Percentiles rank a stretch among this genome's conserved stretches.
phyloP scores from a whole-genome alignment of 2,329 filamentous ascomycete genomes.

The Arthrobotrys megalospora region DNA sequence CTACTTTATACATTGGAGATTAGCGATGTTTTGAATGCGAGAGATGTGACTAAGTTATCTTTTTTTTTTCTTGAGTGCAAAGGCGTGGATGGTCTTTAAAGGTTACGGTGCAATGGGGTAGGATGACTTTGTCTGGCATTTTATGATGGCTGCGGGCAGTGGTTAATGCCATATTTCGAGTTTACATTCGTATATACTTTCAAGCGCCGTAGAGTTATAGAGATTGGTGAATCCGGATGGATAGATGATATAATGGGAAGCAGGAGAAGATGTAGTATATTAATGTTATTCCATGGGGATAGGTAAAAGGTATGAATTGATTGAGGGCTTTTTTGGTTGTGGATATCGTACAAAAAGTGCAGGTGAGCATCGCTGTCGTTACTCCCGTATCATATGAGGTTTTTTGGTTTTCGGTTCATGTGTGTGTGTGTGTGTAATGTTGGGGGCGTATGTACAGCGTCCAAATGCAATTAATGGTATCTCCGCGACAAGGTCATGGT shows the following conservation, averaged over 20 bases:
- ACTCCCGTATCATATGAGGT: background rate
- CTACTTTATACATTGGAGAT: background rate
- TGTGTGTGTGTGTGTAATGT: background rate
- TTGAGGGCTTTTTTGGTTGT: background rate
- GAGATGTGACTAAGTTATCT: background rate
- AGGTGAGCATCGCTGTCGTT: slow-evolving; percentile 1
- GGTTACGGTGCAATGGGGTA: no score
- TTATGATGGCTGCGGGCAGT: no score
- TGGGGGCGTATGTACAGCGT: slow-evolving; percentile 4
- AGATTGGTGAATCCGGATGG: no score
- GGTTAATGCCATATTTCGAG: no score
- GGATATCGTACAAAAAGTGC: slow-evolving; percentile 9
- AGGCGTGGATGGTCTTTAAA: no score
- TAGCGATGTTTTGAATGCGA: slow-evolving; percentile 9
- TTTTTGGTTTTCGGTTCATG: background rate
- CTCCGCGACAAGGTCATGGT: background rate
- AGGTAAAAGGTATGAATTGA: background rate
- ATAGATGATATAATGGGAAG: no score
- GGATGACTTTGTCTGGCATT: no score
- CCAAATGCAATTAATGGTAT: background rate
- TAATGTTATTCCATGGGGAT: background rate
- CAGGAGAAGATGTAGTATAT: no score
- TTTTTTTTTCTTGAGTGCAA: no score
- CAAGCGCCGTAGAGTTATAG: no score
- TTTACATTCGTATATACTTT: no score